phyloP scores from a whole-genome alignment of 257 asterid genomes.

The Avicennia marina region DNA sequence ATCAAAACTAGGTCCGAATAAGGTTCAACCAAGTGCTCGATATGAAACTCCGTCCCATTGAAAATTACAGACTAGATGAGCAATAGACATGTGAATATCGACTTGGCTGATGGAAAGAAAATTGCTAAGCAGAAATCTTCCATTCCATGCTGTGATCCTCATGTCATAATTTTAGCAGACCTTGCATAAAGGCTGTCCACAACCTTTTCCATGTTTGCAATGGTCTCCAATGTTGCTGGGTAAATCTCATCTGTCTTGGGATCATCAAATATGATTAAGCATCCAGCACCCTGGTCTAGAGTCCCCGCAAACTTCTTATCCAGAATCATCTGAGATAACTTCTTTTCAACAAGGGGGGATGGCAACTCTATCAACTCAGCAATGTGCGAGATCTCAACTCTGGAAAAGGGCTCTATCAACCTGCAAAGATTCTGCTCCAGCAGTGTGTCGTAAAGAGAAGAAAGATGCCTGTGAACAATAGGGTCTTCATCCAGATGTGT shows the following conservation, averaged over 20 bases:
- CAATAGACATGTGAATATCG: too few species aligned
- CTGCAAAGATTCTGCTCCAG: slow-evolving; percentile 69
- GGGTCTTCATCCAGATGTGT: slow-evolving; percentile 62
- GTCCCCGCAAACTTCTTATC: slow-evolving; percentile 71
- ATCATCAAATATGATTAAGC: slow-evolving; percentile 52
- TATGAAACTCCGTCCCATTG: too few species aligned
- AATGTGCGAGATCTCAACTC: slow-evolving; percentile 53
- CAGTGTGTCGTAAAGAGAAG: slow-evolving; percentile 56
- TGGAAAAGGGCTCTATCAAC: slow-evolving; percentile 61
- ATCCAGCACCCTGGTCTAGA: slow-evolving; percentile 66
- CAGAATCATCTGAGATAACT: slow-evolving; percentile 57
- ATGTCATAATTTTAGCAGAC: slow-evolving; percentile 61
- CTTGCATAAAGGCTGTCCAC: slow-evolving; percentile 63
- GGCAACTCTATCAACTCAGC: slow-evolving; percentile 60
- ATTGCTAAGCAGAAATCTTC: slow-evolving; percentile 9
- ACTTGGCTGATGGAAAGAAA: too few species aligned
- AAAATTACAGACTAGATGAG: too few species aligned
- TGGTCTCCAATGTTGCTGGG: slow-evolving; percentile 51
- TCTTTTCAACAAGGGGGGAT: slow-evolving; percentile 50
- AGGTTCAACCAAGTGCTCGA: too few species aligned
- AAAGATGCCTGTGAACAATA: slow-evolving; percentile 62
- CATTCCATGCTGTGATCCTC: slow-evolving; percentile 18
- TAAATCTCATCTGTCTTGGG: slow-evolving; percentile 59
- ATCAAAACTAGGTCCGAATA: too few species aligned
- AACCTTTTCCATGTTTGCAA: slow-evolving; percentile 58